phyloP scores from a whole-genome alignment of 192 early-diverging fungal genomes.

The Oehlia diaphana region DNA sequence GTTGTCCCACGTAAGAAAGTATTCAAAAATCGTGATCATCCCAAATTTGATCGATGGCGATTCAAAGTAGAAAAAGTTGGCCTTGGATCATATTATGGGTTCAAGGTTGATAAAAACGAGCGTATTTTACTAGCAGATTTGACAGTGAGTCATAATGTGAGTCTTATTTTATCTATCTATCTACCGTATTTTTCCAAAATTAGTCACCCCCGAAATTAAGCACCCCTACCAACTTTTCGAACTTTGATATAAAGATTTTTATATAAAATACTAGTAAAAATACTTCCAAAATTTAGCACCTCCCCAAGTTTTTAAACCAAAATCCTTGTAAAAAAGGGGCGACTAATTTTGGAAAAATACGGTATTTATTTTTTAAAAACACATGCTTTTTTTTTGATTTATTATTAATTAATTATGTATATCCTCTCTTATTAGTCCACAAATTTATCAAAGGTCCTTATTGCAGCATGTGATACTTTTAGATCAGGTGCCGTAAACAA shows the following conservation, averaged over 20 bases:
- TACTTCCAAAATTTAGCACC: no score
- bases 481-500: conserved; percentile 93
- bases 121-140: conserved; percentile 50
- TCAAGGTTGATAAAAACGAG: conserved; percentile 55
- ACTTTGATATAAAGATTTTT: no score
- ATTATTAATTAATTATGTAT: not conserved
- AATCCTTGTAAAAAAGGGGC: no score
- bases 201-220: no score
- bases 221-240: no score
- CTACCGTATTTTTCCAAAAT: no score
- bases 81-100: conserved; percentile 51
- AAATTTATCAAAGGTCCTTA: conserved; percentile 87
- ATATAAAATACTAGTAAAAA: no score
- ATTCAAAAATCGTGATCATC: not conserved
- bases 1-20: not conserved
- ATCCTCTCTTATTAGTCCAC: conserved; percentile 68
- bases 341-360: no score
- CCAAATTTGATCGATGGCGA: conserved; percentile 28
- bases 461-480: conserved; percentile 98
- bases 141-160: conserved; percentile 45
- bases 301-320: no score
- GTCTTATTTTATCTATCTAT: not conserved
- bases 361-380: not conserved
- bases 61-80: conserved; percentile 41
- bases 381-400: not conserved